Base-by-base conservation (phyloP, 2,329 filamentous ascomycete species). In the Emmonsiellopsis sp. region DNA sequence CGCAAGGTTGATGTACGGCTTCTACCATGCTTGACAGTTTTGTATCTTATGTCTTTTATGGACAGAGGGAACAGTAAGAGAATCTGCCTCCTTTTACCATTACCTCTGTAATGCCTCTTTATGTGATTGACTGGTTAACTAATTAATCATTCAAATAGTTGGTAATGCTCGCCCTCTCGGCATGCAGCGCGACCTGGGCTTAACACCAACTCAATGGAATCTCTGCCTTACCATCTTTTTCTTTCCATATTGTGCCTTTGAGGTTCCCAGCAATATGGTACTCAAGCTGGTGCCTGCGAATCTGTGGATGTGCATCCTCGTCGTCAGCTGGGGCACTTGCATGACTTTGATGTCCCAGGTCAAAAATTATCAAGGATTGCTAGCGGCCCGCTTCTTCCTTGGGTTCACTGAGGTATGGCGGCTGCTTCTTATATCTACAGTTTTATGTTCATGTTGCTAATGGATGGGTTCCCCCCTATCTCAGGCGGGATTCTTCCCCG, bases 281-380 rank as follows among this genome's bases (percentile, higher is more conserved):
- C 63, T 76, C 55, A 44, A 44, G 20, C 62, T 77, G 50, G 8
- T 37, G 35, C 73, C 76, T 5, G 80, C 78, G 2, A 76, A 72
- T 1, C 58, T 76, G 50, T 80, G 75, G 73, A 74, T 80, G 20
- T 73, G 76, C 6, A 71, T 65, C 56, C 75, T 80, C 59, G 77
- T 75, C 65, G 57, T 73, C 41, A 58, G 57, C 53, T 44, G 10
- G 64, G 68, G 67, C 59, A 59, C 26, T n/a, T 55, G 61, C 16
- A 58, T 57, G 45, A 61, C 56, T 0, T 61, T 71, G 30, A 75
- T 76, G 65, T 79, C 79, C n/a, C 59, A 76, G 10, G 76, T 81
- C 13, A 59, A 71, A 7, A 75, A 69, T 60, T 78, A 73, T 51
- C 61, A 63, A 2, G 76, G 76, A 0, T 73, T 80, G n/a, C 65